phyloP scores from a whole-genome alignment of 352 stramenopile species.

The Globisporangium nodosum region DNA sequence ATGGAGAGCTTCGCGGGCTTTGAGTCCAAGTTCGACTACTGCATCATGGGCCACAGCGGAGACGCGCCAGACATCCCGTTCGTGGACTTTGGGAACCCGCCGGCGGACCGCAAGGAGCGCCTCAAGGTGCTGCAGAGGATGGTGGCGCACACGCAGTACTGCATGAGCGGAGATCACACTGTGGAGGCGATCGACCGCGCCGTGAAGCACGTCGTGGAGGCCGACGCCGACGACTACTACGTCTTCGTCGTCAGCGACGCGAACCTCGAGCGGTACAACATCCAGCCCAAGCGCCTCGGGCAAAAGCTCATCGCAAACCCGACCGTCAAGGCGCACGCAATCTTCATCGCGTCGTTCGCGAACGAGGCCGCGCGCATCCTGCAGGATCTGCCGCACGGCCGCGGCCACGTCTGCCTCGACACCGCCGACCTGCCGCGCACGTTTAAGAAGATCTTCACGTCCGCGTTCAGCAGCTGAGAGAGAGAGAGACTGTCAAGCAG shows the following conservation, averaged over 20 bases:
- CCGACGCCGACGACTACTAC: conserved; percentile 72
- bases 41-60: conserved; percentile 92
- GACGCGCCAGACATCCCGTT: conserved; percentile 86
- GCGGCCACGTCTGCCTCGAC: conserved; percentile 77
- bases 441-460: conserved; percentile 85
- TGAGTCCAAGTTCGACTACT: conserved; percentile 88
- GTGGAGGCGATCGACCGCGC: conserved; percentile 88
- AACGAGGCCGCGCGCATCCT: conserved; percentile 71
- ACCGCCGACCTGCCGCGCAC: conserved; percentile 69
- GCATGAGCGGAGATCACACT: conserved; percentile 91
- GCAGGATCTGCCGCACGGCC: conserved; percentile 52
- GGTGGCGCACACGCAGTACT: conserved; percentile 94
- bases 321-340: conserved; percentile 66
- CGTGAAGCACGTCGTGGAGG: conserved; percentile 56
- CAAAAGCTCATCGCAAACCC: conserved; percentile 45
- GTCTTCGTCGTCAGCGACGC: conserved; percentile 95
- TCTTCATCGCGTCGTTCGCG: conserved; percentile 83
- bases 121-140: conserved; percentile 89
- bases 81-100: conserved; percentile 83
- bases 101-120: conserved; percentile 82
- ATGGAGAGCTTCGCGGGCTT: conserved; percentile 93
- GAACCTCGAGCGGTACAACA: conserved; percentile 93
- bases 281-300: conserved; percentile 47
- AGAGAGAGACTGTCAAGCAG: neutral
- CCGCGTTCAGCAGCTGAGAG: conserved; percentile 30